Conservation (phyloP, 1,284 basidiomycete genomes). For the Leccinum griseonigrum region DNA sequence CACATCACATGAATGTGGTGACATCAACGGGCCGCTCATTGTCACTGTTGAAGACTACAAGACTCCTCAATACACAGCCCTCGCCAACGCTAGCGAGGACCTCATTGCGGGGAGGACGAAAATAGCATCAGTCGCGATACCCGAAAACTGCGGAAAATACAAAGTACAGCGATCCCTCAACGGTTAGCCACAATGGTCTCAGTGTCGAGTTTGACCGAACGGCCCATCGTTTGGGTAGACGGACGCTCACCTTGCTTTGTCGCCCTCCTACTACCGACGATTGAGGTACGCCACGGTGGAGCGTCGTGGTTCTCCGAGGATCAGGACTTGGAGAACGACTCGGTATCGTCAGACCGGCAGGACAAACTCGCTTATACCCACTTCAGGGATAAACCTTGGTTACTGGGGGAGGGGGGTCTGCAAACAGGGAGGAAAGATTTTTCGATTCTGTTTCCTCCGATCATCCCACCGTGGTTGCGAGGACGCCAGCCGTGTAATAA, state of each 20-base stretch:
- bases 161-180: not conserved
- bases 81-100: not conserved
- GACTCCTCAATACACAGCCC: not conserved
- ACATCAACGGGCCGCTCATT: not conserved
- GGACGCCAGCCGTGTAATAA: conserved; percentile 4
- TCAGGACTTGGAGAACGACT: conserved; percentile 3
- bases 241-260: not conserved
- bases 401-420: not conserved
- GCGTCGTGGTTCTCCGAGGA: conserved; percentile 11
- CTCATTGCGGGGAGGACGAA: not conserved
- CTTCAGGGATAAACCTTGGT: not conserved
- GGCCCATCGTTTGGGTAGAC: not conserved
- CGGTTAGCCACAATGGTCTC: conserved; percentile 7
- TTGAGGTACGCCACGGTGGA: not conserved
- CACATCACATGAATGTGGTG: not conserved
- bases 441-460: conserved; percentile 1
- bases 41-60: not conserved
- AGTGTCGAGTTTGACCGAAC: conserved; percentile 5
- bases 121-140: not conserved
- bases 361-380: not conserved
- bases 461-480: conserved; percentile 6
- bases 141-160: not conserved
- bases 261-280: not conserved
- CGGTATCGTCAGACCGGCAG: not conserved
- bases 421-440: not conserved